A percentile compares a stretch with the other conserved stretches of the same genome.
phyloP scores from a whole-genome alignment of 2,329 filamentous ascomycete species.

The Claviceps citrina region DNA sequence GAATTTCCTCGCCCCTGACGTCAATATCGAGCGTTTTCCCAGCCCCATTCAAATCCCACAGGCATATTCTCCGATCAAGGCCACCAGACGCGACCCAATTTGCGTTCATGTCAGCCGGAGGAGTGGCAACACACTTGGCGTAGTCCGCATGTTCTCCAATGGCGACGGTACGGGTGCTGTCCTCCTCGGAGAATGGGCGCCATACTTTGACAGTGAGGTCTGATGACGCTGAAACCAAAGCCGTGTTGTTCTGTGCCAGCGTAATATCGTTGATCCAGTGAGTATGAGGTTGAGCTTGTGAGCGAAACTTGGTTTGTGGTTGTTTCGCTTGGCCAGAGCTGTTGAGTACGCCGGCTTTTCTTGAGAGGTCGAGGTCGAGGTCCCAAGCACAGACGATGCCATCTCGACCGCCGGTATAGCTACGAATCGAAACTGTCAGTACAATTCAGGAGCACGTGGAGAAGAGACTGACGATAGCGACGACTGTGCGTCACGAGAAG shows the following conservation, averaged over 20 bases:
- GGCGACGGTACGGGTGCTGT: conserved; percentile 40
- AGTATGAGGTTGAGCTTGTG: conserved; percentile 61
- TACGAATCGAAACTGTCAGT: conserved; percentile 29
- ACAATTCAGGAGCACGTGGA: not conserved
- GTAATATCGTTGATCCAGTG: conserved; percentile 94
- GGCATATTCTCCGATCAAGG: conserved; percentile 75
- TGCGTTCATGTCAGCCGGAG: conserved; percentile 40
- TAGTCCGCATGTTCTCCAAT: conserved; percentile 94
- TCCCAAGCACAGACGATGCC: conserved; percentile 95
- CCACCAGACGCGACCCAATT: conserved; percentile 91
- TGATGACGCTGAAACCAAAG: conserved; percentile 80
- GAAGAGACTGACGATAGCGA: not conserved
- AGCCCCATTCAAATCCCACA: conserved; percentile 84
- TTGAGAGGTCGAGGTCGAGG: conserved; percentile 50
- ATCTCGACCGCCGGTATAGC: conserved; percentile 90
- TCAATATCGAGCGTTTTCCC: conserved; percentile 81
- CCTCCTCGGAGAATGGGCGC: conserved; percentile 54
- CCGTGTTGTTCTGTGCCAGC: conserved; percentile 60
- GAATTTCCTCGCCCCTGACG: conserved; percentile 64
- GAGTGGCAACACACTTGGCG: conserved; percentile 81
- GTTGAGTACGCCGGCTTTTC: conserved; percentile 13
- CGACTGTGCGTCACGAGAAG: not conserved
- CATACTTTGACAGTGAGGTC: conserved; percentile 87
- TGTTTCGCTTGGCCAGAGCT: conserved; percentile 15
- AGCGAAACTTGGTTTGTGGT: conserved; percentile 41